Percentiles rank a stretch among this genome's conserved stretches.
These are phyloP conservation scores for Serendipita vermifera DNA, from an alignment of 768 basidiomycete genomes.

Conservation along the genomic window DNA sequence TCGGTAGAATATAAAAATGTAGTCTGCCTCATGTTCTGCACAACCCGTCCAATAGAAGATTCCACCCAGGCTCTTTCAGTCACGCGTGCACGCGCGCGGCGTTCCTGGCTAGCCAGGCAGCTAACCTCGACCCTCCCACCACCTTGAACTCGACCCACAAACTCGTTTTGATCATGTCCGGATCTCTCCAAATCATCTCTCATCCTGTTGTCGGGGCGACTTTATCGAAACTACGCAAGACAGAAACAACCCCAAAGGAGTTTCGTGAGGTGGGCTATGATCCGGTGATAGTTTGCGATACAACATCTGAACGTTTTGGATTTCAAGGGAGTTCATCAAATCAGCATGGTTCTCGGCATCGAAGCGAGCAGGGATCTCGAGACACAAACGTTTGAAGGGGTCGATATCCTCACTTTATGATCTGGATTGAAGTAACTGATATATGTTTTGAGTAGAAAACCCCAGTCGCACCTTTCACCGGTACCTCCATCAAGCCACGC, in stretches of 20 bases:
- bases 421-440: conserved; percentile 5
- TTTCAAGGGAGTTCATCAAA: conserved; percentile 54
- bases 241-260: conserved; percentile 50
- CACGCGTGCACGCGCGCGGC: not conserved
- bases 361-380: conserved; percentile 65
- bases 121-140: not conserved
- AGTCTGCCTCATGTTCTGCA: not conserved
- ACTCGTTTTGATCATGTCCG: not conserved
- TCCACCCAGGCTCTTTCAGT: not conserved
- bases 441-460: conserved; percentile 39
- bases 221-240: conserved; percentile 54
- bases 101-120: not conserved
- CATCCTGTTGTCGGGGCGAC: conserved; percentile 67
- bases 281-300: not conserved
- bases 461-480: conserved; percentile 68
- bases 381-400: conserved; percentile 49
- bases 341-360: conserved; percentile 68
- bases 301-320: too few species aligned
- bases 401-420: conserved; percentile 31
- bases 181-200: conserved; percentile 27
- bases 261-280: conserved; percentile 52
- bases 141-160: conserved; percentile 18
- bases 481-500: conserved; percentile 56
- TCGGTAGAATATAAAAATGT: conserved; percentile 41
- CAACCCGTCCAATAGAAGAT: not conserved